A percentile compares a stretch with the other conserved stretches of the same genome.
These are phyloP conservation scores for Chondrus crispus DNA, from an alignment of 23 red algal species.

Conservation along the genomic window DNA sequence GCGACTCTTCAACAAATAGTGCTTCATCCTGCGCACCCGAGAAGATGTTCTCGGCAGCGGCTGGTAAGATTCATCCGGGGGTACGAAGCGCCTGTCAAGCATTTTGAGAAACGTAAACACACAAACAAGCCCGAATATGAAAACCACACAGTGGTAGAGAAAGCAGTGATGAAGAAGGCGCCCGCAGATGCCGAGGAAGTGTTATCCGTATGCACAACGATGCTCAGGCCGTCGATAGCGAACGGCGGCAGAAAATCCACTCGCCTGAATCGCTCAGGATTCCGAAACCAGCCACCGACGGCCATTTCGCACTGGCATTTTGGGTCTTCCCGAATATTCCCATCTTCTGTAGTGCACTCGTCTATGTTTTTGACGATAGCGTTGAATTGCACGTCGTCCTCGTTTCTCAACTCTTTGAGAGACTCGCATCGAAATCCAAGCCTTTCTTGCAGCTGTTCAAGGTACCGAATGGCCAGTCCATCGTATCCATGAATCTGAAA, in stretches of 20 bases:
- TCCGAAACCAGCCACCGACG: background rate
- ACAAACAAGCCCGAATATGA: background rate
- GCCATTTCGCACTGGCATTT: conserved; percentile 39
- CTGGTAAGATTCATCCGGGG: background rate
- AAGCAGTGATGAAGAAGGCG: conserved; percentile 35
- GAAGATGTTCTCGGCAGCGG: background rate
- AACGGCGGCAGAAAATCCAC: conserved; percentile 36
- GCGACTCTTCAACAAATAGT: background rate
- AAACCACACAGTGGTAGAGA: background rate
- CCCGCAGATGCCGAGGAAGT: background rate
- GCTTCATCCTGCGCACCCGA: background rate
- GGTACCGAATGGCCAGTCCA: background rate
- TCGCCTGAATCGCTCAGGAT: background rate
- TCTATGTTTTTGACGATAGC: background rate
- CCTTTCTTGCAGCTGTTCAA: background rate
- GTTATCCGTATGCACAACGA: background rate
- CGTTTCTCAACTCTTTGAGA: background rate
- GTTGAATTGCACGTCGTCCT: background rate
- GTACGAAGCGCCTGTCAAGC: background rate
- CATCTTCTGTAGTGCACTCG: background rate
- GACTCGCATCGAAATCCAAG: background rate
- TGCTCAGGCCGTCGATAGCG: background rate
- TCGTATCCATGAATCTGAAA: no score
- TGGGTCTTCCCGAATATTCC: background rate
- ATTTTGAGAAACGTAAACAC: conserved; percentile 1